These are phyloP conservation scores for Clonostachys byssicola DNA, from an alignment of 2,329 filamentous ascomycete species.

Conservation along the genomic window DNA sequence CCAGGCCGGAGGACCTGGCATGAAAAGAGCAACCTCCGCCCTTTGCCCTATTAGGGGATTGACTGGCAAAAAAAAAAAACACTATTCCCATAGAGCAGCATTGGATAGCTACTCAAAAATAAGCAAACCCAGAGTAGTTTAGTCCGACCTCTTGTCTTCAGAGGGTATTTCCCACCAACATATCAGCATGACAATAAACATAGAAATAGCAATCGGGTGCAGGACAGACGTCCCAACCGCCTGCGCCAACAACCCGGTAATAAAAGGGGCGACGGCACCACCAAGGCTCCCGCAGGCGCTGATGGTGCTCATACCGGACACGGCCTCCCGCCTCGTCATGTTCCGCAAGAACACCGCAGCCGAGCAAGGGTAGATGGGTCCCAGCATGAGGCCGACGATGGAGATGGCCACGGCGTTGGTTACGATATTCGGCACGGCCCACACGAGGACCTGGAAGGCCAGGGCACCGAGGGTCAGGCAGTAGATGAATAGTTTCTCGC, in stretches of 20 bases:
- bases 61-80: too few species aligned
- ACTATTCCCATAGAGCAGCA: too few species aligned
- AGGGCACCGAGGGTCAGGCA: conserved; percentile 56
- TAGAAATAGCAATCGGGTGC: conserved; percentile 61
- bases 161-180: conserved; percentile 61
- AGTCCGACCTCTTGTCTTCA: conserved; percentile 56
- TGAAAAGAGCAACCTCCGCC: too few species aligned
- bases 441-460: conserved; percentile 71
- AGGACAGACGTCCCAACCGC: conserved; percentile 59
- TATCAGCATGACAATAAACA: conserved; percentile 61
- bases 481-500: conserved; percentile 68
- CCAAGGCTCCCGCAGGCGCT: conserved; percentile 66
- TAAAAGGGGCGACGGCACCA: conserved; percentile 62
- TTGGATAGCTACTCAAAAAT: too few species aligned
- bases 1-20: too few species aligned
- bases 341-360: conserved; percentile 58
- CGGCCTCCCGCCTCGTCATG: conserved; percentile 54
- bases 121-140: neutral
- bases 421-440: conserved; percentile 73
- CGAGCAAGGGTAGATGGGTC: conserved; percentile 75
- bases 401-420: conserved; percentile 63
- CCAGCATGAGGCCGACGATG: conserved; percentile 70
- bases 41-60: too few species aligned
- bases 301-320: conserved; percentile 63
- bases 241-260: conserved; percentile 61